phyloP scores from a whole-genome alignment of 2,329 filamentous ascomycete genomes.

The Ophiostoma australiae region DNA sequence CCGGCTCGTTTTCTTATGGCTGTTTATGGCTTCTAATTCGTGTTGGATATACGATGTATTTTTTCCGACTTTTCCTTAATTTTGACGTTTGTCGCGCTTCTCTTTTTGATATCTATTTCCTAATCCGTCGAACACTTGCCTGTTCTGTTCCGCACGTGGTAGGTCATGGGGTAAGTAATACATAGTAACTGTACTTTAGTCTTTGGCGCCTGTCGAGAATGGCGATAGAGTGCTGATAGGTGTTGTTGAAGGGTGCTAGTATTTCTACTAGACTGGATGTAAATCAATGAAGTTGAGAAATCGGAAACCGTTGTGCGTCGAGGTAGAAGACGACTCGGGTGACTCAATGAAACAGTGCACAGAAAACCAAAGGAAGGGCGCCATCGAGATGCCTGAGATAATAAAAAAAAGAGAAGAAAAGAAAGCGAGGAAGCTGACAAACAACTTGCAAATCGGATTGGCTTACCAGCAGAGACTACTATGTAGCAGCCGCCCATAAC shows the following conservation, averaged over 20 bases:
- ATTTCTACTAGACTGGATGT: neutral
- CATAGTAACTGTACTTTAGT: conserved; percentile 12
- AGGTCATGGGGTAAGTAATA: neutral
- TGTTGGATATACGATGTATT: neutral
- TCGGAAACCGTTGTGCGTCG: neutral
- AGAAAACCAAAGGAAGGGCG: neutral
- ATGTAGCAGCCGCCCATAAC: neutral
- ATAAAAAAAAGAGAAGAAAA: neutral
- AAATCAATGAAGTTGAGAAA: neutral
- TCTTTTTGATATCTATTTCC: neutral
- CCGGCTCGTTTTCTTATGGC: neutral
- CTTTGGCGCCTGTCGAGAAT: neutral
- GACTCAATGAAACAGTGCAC: neutral
- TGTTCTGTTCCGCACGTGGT: neutral
- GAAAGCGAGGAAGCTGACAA: neutral
- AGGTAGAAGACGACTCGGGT: neutral
- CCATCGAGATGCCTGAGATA: neutral
- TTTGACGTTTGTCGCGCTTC: neutral
- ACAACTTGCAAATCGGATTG: neutral
- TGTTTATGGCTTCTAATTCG: neutral
- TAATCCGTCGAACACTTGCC: conserved; percentile 4
- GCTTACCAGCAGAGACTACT: neutral
- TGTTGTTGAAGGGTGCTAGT: neutral
- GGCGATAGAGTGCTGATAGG: neutral
- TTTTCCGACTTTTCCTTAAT: neutral